Evolutionary conservation across 331 rosid genomes (phyloP).

Genomic region (Prunus yedoensis): DNA sequence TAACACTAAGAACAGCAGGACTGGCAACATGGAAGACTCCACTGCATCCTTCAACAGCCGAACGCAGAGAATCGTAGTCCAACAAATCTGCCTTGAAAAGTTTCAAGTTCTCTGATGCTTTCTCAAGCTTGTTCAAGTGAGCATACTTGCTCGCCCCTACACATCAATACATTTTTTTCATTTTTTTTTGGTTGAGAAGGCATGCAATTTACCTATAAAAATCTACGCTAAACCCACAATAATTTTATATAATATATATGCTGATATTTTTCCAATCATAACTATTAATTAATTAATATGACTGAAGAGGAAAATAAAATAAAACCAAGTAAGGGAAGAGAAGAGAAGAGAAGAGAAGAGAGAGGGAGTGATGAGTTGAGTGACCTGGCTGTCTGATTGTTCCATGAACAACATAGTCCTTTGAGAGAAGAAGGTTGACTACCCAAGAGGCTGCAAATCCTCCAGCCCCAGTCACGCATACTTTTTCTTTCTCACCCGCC

Average conservation of each 20-base stretch:
- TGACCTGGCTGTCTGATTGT: slow-evolving; percentile 39
- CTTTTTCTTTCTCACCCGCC: slow-evolving; percentile 6
- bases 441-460: slow-evolving; percentile 40
- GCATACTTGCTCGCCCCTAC: slow-evolving; percentile 1
- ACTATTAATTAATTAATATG: no score
- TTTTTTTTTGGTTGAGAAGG: background rate
- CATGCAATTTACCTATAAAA: background rate
- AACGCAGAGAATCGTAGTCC: slow-evolving; percentile 9
- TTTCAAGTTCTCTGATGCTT: slow-evolving; percentile 15
- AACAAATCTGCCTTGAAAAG: slow-evolving; percentile 17
- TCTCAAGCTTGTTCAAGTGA: slow-evolving; percentile 19
- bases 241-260: no score
- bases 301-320: no score
- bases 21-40: slow-evolving; percentile 23
- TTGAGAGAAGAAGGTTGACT: slow-evolving; percentile 33
- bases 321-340: no score
- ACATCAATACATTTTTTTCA: background rate
- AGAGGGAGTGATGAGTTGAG: no score
- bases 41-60: slow-evolving; percentile 7
- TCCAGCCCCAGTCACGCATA: slow-evolving; percentile 44
- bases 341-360: no score
- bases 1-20: background rate
- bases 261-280: no score
- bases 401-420: slow-evolving; percentile 33
- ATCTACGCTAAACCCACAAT: background rate